phyloP scores from a whole-genome alignment of 208 protist species.

The Leishmania arabica region DNA sequence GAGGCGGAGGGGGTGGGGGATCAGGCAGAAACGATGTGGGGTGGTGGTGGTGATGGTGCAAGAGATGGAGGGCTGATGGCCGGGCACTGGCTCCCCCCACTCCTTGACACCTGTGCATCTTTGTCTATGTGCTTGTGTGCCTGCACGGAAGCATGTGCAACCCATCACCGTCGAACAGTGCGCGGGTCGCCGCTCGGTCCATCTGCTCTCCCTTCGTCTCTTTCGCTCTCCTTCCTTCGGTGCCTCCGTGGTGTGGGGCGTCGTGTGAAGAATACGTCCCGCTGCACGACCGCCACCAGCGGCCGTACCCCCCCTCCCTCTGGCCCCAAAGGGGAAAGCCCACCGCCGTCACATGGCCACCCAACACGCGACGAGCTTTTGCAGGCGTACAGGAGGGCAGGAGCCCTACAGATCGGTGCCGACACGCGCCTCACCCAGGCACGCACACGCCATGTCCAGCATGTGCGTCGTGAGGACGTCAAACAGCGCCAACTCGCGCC shows the following conservation, averaged over 20 bases:
- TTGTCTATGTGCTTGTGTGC: background rate
- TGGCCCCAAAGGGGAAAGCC: background rate
- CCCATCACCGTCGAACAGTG: background rate
- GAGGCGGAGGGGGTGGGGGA: background rate
- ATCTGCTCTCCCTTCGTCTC: background rate
- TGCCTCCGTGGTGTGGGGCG: background rate
- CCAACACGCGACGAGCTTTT: background rate
- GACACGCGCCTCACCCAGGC: background rate
- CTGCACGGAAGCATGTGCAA: background rate
- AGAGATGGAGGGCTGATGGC: background rate
- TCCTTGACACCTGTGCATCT: background rate
- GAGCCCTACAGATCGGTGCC: background rate
- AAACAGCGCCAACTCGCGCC: background rate
- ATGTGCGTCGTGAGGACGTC: background rate
- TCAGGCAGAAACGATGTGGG: background rate
- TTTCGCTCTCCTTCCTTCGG: background rate
- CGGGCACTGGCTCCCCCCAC: background rate
- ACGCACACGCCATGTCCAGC: background rate
- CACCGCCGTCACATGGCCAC: background rate
- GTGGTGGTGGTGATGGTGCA: background rate
- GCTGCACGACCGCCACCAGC: background rate
- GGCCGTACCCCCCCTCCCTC: background rate
- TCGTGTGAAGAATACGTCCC: background rate
- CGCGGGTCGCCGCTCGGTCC: background rate
- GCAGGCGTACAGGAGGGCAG: background rate